phyloP scores from a whole-genome alignment of 2,329 filamentous ascomycete species.

The Ceratocystis alfenasii region DNA sequence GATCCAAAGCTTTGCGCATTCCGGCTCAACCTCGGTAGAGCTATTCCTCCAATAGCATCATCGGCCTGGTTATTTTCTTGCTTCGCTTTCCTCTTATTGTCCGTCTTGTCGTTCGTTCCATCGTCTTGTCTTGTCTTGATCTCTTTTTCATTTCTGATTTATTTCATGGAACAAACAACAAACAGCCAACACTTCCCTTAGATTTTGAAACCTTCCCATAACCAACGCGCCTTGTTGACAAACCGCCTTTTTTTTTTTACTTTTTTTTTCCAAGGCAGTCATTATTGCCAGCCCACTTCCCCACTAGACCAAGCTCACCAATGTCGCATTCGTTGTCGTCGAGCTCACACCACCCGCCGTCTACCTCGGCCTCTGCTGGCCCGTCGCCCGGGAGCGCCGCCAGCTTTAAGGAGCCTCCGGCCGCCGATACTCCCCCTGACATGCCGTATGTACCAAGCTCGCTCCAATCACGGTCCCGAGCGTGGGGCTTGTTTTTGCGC shows the following conservation, averaged over 20 bases:
- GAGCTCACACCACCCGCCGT: neutral
- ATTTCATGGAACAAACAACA: too few species aligned
- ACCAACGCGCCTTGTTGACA: too few species aligned
- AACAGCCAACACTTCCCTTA: too few species aligned
- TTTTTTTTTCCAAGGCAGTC: slow-evolving; percentile 51
- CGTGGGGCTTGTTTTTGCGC: neutral
- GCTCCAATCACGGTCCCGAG: neutral
- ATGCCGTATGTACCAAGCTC: slow-evolving; percentile 55
- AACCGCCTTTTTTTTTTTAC: slow-evolving; percentile 32
- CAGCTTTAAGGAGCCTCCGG: slow-evolving; percentile 27
- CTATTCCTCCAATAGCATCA: neutral
- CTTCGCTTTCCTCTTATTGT: slow-evolving; percentile 21
- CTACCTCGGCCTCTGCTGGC: neutral
- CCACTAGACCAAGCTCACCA: neutral
- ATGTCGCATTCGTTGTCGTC: slow-evolving; percentile 19
- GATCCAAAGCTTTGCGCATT: neutral
- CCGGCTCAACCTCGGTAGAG: neutral
- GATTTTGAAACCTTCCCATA: too few species aligned
- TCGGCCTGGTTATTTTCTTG: neutral
- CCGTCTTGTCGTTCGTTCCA: too few species aligned
- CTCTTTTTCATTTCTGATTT: too few species aligned
- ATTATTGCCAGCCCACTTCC: too few species aligned
- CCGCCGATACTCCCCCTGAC: slow-evolving; percentile 76
- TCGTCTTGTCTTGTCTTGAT: too few species aligned
- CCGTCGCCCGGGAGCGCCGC: neutral